These are phyloP conservation scores for Annona cherimola DNA, from an alignment of 164 flowering plant genomes.

Conservation along the genomic window DNA sequence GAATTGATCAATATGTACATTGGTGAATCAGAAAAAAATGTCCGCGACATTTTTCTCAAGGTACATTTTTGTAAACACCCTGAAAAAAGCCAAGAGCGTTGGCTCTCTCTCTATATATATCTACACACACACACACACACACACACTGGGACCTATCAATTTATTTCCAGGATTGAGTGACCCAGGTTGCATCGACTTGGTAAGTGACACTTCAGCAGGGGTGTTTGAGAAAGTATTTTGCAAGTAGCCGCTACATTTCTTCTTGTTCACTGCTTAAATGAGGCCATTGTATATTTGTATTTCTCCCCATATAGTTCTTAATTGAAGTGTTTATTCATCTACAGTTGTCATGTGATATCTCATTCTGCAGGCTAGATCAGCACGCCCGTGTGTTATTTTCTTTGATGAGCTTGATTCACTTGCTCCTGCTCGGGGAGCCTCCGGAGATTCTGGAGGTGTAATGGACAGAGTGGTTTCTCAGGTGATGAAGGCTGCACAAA, in stretches of 20 bases:
- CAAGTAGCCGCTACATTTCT: neutral
- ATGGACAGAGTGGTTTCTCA: slow-evolving; percentile 99
- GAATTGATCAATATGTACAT: slow-evolving; percentile 73
- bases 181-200: neutral
- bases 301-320: too few relatives aligned
- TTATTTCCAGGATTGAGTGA: too few relatives aligned
- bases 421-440: slow-evolving; percentile 98
- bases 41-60: slow-evolving; percentile 95
- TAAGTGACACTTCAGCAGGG: neutral
- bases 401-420: slow-evolving; percentile 97
- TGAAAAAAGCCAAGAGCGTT: neutral
- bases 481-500: slow-evolving; percentile 33
- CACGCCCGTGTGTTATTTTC: slow-evolving; percentile 96
- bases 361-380: slow-evolving; percentile 73
- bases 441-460: slow-evolving; percentile 99
- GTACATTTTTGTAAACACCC: slow-evolving; percentile 23
- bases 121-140: too few relatives aligned
- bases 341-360: slow-evolving; percentile 2
- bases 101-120: too few relatives aligned
- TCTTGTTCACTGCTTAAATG: neutral
- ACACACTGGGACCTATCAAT: too few relatives aligned
- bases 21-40: slow-evolving; percentile 54
- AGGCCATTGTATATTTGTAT: too few relatives aligned
- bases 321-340: neutral
- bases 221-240: neutral